Base-by-base conservation (phyloP, 2,329 filamentous ascomycete species). In the Epichloe brachyelytri region DNA sequence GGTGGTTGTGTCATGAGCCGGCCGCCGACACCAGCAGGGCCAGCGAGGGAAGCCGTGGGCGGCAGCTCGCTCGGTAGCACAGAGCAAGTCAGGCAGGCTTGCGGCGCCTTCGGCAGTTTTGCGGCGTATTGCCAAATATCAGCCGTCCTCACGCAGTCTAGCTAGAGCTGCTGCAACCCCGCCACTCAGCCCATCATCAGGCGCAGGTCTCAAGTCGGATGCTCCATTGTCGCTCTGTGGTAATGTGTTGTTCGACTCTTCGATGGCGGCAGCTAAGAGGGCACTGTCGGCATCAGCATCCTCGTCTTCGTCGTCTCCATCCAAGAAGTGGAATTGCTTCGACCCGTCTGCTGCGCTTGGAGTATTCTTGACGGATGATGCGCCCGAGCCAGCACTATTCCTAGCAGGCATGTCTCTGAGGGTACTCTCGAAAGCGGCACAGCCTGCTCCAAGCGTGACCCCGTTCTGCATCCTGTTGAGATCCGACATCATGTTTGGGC, bases 91-190 rank as follows among this genome's bases (percentile, higher is more conserved):
- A 26, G 36, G 41, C 41, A 36, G 34, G 10, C 14, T 10, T 33
- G 20, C 38, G 4, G 43, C 34, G 39, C 47, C 22, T 43, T 53
- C 43, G 47, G 51, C 43, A 53, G 43, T 47, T 53, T 43, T 53
- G 43, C 47, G 43, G 51, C 51, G 43, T 20, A 46, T 49, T 48
- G 22, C 19, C 20, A 1, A 2, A 7, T 3, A 37, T 49, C 54
- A 66, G 44, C 59, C 62, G 14, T 56, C 57, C 50, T 80, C 68
- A 51, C 79, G 70, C 22, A 85, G 63, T 56, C 69, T 80, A 7
- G 79, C 79, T 54, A 85, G 60, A 15, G 81, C 81, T 34, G 77
- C 78, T 44, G 80, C 78, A 45, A 85, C 66, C 2, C 81, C 79
- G 44, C 73, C 78, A 53, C 73, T 73, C 5, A 84, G 65, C 34